Conservation (phyloP, 2,329 filamentous ascomycete species). For the Bisporella sp. region DNA sequence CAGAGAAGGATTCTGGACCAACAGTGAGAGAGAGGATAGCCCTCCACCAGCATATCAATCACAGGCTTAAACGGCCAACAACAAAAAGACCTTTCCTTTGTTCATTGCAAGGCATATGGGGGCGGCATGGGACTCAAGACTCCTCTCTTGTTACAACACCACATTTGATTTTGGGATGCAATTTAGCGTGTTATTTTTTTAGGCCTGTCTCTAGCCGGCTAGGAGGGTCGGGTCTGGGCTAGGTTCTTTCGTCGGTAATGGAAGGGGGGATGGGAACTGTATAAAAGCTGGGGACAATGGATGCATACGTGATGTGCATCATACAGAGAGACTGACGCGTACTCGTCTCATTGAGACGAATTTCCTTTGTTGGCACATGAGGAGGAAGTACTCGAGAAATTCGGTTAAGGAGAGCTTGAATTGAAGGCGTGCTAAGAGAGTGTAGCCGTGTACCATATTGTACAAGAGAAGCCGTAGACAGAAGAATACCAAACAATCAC, state of each 20-base stretch:
- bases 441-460: too few species aligned
- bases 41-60: slow-evolving; percentile 57
- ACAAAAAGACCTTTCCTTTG: slow-evolving; percentile 3
- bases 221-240: not conserved
- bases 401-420: too few species aligned
- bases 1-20: slow-evolving; percentile 37
- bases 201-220: too few species aligned
- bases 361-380: not conserved
- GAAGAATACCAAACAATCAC: too few species aligned
- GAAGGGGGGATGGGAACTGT: not conserved
- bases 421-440: too few species aligned
- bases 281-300: not conserved
- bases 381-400: not conserved
- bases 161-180: slow-evolving; percentile 1
- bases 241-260: not conserved
- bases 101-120: slow-evolving; percentile 2
- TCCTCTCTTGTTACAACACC: not conserved
- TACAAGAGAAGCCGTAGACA: too few species aligned
- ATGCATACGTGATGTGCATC: not conserved
- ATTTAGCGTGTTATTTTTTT: slow-evolving; percentile 12
- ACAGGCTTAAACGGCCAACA: slow-evolving; percentile 13
- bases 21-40: slow-evolving; percentile 42
- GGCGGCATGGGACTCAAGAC: not conserved
- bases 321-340: not conserved
- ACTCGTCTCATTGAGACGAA: not conserved